A percentile compares a stretch with the other conserved stretches of the same genome.
phyloP scores from a whole-genome alignment of 805 yeast species.

The Torulaspora indica region DNA sequence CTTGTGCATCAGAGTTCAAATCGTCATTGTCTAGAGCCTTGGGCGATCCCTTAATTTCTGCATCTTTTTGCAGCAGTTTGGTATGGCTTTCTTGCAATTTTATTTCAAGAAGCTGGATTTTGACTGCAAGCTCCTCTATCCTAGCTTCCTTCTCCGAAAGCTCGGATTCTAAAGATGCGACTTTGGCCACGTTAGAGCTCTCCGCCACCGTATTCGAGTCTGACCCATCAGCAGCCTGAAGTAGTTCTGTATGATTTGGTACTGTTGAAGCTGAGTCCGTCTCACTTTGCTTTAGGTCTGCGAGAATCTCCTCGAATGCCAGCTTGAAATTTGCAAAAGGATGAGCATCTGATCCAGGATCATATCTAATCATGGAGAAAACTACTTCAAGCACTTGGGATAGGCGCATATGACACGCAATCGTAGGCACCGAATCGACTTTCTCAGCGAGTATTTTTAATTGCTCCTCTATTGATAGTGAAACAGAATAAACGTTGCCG shows the following conservation, averaged over 20 bases:
- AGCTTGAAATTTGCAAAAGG: background rate
- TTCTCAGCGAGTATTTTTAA: background rate
- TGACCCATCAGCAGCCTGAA: background rate
- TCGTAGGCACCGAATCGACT: background rate
- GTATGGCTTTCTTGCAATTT: slow-evolving; percentile 38
- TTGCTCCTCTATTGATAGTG: slow-evolving; percentile 2
- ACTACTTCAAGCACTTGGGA: background rate
- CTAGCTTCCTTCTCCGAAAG: background rate
- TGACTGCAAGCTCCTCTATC: slow-evolving; percentile 43
- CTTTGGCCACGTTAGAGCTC: background rate
- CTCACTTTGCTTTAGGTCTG: background rate
- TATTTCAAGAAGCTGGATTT: slow-evolving; percentile 43
- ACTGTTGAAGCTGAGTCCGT: background rate
- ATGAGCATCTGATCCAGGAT: background rate
- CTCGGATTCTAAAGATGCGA: background rate
- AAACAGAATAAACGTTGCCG: slow-evolving; percentile 3
- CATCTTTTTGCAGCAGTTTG: background rate
- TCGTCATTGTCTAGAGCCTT: background rate
- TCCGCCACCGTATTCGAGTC: background rate
- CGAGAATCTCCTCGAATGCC: background rate
- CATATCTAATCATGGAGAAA: background rate
- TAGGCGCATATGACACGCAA: background rate
- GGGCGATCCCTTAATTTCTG: background rate
- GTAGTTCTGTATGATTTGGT: background rate
- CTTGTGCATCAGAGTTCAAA: background rate